phyloP scores from a whole-genome alignment of 2,329 filamentous ascomycete species.

The Arthrobotrys conoides region DNA sequence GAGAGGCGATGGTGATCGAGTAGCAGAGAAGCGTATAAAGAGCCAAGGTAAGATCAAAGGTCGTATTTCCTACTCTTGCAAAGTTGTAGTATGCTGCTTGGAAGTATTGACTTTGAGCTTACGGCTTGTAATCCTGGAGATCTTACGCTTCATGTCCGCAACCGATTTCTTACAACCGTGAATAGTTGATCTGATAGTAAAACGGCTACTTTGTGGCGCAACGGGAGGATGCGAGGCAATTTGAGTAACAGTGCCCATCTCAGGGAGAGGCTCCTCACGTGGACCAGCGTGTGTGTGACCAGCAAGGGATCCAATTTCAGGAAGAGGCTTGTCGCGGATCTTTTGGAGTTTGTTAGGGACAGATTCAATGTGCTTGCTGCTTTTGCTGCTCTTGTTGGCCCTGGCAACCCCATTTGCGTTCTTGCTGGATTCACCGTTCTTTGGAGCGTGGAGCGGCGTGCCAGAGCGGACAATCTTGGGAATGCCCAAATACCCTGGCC shows the following conservation, averaged over 20 bases:
- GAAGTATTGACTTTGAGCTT: not conserved
- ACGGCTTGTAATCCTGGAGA: not conserved
- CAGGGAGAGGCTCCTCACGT: not conserved
- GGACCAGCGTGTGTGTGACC: not conserved
- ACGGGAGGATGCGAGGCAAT: not conserved
- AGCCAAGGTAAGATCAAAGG: not conserved
- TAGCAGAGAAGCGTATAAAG: too few species aligned
- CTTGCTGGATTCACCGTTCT: conserved; percentile 3
- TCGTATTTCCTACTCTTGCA: not conserved
- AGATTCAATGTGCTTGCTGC: not conserved
- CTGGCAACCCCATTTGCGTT: not conserved
- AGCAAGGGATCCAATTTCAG: not conserved
- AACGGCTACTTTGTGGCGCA: not conserved
- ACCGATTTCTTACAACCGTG: conserved; percentile 7
- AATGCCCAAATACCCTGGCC: not conserved
- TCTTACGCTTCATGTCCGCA: not conserved
- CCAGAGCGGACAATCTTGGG: not conserved
- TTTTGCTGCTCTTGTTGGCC: not conserved
- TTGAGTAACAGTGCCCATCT: not conserved
- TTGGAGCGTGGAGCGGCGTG: not conserved
- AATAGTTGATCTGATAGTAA: conserved; percentile 1
- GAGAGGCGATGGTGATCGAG: too few species aligned
- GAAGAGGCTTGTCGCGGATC: not conserved
- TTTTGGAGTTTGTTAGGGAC: not conserved
- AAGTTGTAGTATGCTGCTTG: not conserved